A percentile compares a stretch with the other conserved stretches of the same genome.
Evolutionary conservation across 192 early-diverging fungal genomes (phyloP).

Genomic region (Entomortierella parvispora): DNA sequence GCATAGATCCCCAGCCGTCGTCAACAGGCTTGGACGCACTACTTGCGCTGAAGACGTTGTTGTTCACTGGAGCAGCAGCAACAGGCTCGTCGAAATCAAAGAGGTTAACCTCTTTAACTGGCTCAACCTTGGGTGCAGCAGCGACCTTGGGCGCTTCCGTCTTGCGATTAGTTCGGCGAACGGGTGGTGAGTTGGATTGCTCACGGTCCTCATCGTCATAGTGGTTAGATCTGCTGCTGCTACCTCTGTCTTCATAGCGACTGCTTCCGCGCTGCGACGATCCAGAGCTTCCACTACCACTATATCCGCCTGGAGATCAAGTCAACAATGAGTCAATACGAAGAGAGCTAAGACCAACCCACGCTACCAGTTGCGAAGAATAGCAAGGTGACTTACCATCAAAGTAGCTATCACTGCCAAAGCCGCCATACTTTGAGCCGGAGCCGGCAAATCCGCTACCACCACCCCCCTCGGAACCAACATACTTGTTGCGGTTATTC

Average conservation of each 20-base stretch:
- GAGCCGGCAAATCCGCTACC: constrained; percentile 48
- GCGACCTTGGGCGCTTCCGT: constrained; percentile 26
- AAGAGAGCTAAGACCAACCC: neutral
- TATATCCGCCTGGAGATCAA: constrained; percentile 2
- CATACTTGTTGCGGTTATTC: constrained; percentile 91
- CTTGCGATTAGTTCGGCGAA: constrained; percentile 38
- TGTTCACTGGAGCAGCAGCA: constrained; percentile 22
- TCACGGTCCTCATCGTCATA: constrained; percentile 50
- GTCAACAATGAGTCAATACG: neutral
- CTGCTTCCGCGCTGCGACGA: constrained; percentile 23
- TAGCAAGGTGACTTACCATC: no score
- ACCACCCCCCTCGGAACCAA: constrained; percentile 62
- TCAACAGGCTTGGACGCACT: constrained; percentile 21
- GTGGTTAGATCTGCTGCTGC: constrained; percentile 47
- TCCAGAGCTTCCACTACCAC: constrained; percentile 32
- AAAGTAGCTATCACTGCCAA: constrained; percentile 68
- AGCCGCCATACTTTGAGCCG: constrained; percentile 67
- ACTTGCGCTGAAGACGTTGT: constrained; percentile 42
- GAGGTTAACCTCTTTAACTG: constrained; percentile 65
- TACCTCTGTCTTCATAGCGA: constrained; percentile 39
- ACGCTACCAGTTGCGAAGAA: no score
- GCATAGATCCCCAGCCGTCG: constrained; percentile 27
- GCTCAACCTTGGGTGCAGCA: constrained; percentile 31
- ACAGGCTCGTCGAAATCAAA: constrained; percentile 74
- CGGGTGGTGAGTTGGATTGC: constrained; percentile 24